These are phyloP conservation scores for Aspergillus cristatus DNA, from an alignment of 495 filamentous ascomycete species.

Conservation along the genomic window DNA sequence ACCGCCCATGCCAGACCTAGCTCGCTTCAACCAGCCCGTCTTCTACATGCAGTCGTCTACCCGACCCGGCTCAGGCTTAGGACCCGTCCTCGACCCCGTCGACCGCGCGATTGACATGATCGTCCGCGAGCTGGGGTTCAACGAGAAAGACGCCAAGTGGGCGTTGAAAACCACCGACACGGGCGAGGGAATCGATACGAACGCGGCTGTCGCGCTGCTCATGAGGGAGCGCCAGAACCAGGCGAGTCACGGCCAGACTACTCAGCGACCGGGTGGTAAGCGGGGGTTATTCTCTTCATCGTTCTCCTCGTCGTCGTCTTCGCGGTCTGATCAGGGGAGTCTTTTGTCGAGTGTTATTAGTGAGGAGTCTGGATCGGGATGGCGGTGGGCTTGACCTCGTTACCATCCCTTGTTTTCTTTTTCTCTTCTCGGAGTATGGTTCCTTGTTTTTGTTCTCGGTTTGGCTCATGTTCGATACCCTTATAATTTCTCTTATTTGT, in stretches of 20 bases:
- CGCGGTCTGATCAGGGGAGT: conserved; percentile 8
- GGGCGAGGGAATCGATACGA: conserved; percentile 40
- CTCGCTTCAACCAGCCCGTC: neutral
- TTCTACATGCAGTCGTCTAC: neutral
- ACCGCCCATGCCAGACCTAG: conserved; percentile 10
- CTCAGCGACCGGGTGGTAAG: no score
- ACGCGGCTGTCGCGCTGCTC: conserved; percentile 36
- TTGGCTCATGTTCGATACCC: no score
- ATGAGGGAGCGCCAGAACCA: conserved; percentile 30
- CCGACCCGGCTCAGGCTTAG: no score
- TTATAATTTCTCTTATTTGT: no score
- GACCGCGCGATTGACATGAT: conserved; percentile 40
- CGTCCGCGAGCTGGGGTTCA: conserved; percentile 40
- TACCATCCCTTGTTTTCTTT: neutral
- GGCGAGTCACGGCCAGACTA: no score
- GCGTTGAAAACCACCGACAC: conserved; percentile 45
- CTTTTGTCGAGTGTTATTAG: conserved; percentile 23
- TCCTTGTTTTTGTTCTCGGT: no score
- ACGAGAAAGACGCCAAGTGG: conserved; percentile 39
- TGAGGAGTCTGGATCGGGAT: conserved; percentile 22
- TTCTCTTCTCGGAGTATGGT: neutral
- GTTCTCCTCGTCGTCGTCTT: neutral
- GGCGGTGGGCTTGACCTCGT: conserved; percentile 28
- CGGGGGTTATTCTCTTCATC: neutral
- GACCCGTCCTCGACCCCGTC: conserved; percentile 43